Conservation (phyloP, 1,139 yeast genomes). For the Kodamaea sp. region DNA sequence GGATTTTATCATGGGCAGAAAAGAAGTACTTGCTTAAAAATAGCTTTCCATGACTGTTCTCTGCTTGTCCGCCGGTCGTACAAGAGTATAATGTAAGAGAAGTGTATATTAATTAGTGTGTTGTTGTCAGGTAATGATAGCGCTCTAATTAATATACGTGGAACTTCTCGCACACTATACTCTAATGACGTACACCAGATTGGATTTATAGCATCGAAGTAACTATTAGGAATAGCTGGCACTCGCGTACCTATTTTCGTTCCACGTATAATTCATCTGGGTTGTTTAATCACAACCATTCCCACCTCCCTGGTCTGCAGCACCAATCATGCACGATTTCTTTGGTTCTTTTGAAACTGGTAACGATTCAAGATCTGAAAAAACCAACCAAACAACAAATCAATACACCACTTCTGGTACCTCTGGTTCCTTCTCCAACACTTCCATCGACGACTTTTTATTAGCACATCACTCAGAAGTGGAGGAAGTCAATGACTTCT, state of each 20-base stretch:
- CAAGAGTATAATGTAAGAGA: constrained; percentile 4
- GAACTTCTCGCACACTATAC: constrained; percentile 11
- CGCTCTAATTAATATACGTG: constrained; percentile 29
- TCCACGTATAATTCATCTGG: constrained; percentile 6
- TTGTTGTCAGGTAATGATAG: constrained; percentile 17
- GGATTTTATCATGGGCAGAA: no score
- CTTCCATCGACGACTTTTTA: constrained; percentile 18
- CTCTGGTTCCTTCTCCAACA: constrained; percentile 5
- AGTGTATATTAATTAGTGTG: constrained; percentile 27
- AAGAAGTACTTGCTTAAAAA: no score
- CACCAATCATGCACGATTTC: constrained; percentile 40
- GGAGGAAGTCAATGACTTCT: constrained; percentile 15
- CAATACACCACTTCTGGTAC: no score
- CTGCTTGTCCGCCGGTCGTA: constrained; percentile 31
- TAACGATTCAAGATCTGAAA: constrained; percentile 3
- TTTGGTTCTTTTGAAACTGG: constrained; percentile 17
- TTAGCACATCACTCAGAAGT: constrained; percentile 15
- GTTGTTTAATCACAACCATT: constrained; percentile 8
- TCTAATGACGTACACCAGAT: not conserved
- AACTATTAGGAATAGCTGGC: constrained; percentile 17
- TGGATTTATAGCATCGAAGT: constrained; percentile 42
- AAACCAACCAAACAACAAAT: constrained; percentile 4
- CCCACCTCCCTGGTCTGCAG: constrained; percentile 39
- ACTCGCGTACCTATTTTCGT: not conserved
- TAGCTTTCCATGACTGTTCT: constrained; percentile 27